Conservation (phyloP, 1,284 basidiomycete species). For the Cutaneotrichosporon curvatum region DNA sequence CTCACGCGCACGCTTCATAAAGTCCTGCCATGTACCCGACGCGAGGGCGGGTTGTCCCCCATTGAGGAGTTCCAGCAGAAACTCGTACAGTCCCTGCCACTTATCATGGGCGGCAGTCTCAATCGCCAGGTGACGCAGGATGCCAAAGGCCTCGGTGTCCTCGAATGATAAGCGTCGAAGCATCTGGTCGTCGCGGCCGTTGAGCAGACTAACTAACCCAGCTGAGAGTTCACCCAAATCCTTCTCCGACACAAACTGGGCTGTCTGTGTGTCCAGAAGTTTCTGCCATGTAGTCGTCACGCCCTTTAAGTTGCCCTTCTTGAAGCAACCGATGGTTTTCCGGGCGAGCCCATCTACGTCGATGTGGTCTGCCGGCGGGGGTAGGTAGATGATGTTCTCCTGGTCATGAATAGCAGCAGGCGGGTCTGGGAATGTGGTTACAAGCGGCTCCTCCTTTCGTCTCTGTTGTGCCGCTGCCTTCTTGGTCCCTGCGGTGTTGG, state of each 20-base stretch:
- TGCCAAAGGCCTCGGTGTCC: conserved; percentile 12
- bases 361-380: no score
- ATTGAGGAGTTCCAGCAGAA: conserved; percentile 20
- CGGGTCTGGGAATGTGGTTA: no score
- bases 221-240: conserved; percentile 4
- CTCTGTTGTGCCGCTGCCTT: no score
- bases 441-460: no score
- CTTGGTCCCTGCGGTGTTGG: no score
- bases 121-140: conserved; percentile 19
- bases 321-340: no score
- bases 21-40: conserved; percentile 6
- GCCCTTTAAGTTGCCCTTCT: no score
- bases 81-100: conserved; percentile 15
- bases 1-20: conserved; percentile 13
- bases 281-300: conserved; percentile 10
- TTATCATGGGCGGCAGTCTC: conserved; percentile 23
- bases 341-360: no score
- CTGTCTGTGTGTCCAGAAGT: conserved; percentile 7
- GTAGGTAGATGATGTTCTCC: no score
- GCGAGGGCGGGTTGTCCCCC: conserved; percentile 16
- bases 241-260: background rate
- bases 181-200: no score
- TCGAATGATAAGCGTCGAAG: background rate
- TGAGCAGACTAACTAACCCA: no score
- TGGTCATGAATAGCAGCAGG: no score